Evolutionary conservation across 345 rosid genomes (phyloP).

Genomic region (Moricandia moricandioides): DNA sequence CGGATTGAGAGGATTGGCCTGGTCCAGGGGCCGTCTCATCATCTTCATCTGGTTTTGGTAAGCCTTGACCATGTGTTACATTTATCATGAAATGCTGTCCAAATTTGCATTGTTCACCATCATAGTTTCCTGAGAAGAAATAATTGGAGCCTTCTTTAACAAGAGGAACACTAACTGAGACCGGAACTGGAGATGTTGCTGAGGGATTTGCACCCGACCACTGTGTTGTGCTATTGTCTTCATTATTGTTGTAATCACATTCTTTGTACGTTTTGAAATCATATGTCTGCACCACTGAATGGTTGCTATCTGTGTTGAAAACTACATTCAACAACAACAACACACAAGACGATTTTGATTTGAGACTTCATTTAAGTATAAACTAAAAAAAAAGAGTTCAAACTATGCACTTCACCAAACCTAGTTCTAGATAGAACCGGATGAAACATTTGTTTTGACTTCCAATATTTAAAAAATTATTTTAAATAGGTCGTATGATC

Average conservation of each 20-base stretch:
- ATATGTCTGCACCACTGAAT: constrained; percentile 84
- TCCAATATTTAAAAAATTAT: too few relatives aligned
- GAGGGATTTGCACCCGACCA: constrained; percentile 84
- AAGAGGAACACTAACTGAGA: constrained; percentile 66
- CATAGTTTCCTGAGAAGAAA: constrained; percentile 83
- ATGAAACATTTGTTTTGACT: too few relatives aligned
- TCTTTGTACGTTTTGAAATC: constrained; percentile 63
- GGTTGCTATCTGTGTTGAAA: constrained; percentile 87
- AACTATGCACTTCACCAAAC: neutral
- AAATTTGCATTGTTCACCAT: constrained; percentile 80
- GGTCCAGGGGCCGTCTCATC: constrained; percentile 56
- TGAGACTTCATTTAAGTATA: neutral
- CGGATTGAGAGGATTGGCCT: constrained; percentile 39
- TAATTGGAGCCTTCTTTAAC: constrained; percentile 66
- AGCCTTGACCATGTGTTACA: constrained; percentile 77
- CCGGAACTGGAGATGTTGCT: constrained; percentile 50
- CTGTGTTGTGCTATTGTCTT: constrained; percentile 49
- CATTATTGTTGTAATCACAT: constrained; percentile 62
- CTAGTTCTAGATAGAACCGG: too few relatives aligned
- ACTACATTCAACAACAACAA: constrained; percentile 47
- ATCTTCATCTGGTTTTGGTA: constrained; percentile 51
- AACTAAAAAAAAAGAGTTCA: neutral
- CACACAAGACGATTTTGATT: neutral
- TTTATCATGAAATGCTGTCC: constrained; percentile 70
- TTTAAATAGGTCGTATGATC: too few relatives aligned